phyloP scores from a whole-genome alignment of 768 basidiomycete genomes.

The Leccinum broughii region DNA sequence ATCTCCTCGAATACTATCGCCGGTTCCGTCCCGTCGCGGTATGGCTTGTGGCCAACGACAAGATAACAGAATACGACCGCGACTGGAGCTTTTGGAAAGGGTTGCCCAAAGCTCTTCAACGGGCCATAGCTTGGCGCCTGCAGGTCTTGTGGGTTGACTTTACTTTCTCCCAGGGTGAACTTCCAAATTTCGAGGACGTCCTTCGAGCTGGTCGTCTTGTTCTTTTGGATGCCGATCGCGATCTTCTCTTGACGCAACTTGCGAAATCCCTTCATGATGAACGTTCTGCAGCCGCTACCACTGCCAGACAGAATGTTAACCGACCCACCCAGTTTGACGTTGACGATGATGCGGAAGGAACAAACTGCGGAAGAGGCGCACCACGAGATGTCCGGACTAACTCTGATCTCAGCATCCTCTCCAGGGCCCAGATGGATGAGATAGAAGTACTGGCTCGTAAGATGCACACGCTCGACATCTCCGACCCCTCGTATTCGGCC shows the following conservation, averaged over 20 bases:
- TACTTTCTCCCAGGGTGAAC: neutral
- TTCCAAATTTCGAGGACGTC: neutral
- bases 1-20: neutral
- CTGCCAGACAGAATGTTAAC: neutral
- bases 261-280: neutral
- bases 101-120: neutral
- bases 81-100: neutral
- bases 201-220: neutral
- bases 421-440: neutral
- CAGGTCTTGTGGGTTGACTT: neutral
- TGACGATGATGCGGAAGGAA: neutral
- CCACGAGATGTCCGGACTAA: neutral
- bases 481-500: neutral
- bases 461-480: neutral
- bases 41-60: neutral
- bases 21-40: neutral
- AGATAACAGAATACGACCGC: neutral
- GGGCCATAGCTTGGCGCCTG: neutral
- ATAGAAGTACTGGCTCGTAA: neutral
- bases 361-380: neutral
- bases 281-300: neutral
- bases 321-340: neutral
- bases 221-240: neutral
- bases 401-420: neutral
- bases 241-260: neutral